Conservation (phyloP, 148 eudicot species). For the Rhododendron ferrugineum region DNA sequence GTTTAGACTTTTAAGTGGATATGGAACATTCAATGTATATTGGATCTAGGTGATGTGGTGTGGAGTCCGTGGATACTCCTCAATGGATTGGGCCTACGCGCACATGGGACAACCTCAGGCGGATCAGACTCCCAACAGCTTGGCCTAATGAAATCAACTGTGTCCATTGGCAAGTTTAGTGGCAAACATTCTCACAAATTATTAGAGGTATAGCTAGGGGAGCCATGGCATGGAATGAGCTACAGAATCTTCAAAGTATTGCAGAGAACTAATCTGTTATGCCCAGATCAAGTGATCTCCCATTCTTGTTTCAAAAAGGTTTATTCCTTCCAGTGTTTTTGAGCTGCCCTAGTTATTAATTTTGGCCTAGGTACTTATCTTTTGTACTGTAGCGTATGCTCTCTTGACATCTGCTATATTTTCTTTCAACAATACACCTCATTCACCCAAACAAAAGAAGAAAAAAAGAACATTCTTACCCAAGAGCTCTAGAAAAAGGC, state of each 20-base stretch:
- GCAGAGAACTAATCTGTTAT: not conserved
- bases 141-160: not conserved
- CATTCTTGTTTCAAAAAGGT: not conserved
- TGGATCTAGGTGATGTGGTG: too few species aligned
- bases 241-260: not conserved
- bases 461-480: constrained; percentile 29
- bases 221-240: not conserved
- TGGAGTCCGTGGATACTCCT: too few species aligned
- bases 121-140: not conserved
- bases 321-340: not conserved
- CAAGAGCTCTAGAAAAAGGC: constrained; percentile 89
- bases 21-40: not conserved
- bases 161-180: not conserved
- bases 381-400: not conserved
- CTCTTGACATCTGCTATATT: not conserved
- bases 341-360: not conserved
- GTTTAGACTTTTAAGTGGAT: too few species aligned
- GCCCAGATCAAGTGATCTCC: not conserved
- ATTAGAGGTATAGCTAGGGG: not conserved
- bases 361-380: not conserved
- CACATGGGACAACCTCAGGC: too few species aligned
- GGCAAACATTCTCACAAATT: not conserved
- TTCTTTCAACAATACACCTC: not conserved
- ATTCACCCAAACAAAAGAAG: not conserved
- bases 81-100: too few species aligned